Evolutionary conservation across 106 monocot genomes (phyloP), one percentile per base, ranked within the genome.

Genomic region (Phalaenopsis aphrodite): DNA sequence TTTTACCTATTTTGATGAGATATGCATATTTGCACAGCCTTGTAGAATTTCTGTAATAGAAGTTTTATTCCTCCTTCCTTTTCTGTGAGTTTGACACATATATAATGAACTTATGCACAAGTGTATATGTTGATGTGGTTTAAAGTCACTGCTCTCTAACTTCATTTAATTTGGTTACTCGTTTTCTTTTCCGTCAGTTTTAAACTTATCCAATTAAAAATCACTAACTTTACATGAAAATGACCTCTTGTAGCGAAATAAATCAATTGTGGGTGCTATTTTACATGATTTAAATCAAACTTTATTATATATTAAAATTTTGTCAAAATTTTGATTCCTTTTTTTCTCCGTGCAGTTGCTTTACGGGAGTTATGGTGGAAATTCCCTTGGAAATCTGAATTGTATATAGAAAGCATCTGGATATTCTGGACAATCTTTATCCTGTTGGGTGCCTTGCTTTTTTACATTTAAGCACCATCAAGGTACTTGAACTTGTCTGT

Each of bases 381-480:
- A 86, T 80, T 86, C 83, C 83, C 55, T 86, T 76, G 86, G 83
- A 24, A 86, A 86, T 77, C 80, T 86, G 41, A 79, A 83, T 4
- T 82, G 86, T 48, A 86, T 79, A 47, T 86, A 83, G 82, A 77
- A 82, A 52, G 82, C 77, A 39, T 77, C 77, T 39, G 82, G 77
- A 55, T 82, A 82, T 69, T 82, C 81, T 82, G 82, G 82, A 45
- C 77, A 82, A 71, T 82, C 18, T 45, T 43, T 82, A 47, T 77
- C 30, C 82, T 52, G 82, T 82, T 65, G 82, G 82, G 15, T 77
- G 82, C 39, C 17, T 82, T 77, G 82, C 82, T 68, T 82, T 82
- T 77, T 45, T 82, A 77, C 16, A 82, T 82, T 41, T 77, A 77
- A 12, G 75, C 82, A 45, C 82, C 82, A 77, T 82, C 82, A 68